Conservation (phyloP, 306 rosid genomes). For the Rosa rugosa region DNA sequence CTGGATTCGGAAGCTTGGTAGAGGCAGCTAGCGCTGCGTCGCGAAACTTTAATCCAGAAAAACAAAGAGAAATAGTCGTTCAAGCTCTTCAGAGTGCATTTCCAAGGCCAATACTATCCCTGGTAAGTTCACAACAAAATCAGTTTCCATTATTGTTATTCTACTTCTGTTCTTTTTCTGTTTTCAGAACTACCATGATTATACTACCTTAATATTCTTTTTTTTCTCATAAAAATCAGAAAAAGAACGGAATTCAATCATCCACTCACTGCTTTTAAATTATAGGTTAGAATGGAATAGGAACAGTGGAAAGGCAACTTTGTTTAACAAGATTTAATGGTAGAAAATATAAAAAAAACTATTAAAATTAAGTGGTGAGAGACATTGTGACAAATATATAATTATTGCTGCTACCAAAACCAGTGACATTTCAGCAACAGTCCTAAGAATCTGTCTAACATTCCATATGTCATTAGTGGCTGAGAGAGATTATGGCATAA, state of each 20-base stretch:
- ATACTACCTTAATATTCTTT: background rate
- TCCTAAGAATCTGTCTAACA: background rate
- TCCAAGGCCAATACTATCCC: conserved; percentile 56
- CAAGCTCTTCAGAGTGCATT: conserved; percentile 65
- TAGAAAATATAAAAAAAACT: background rate
- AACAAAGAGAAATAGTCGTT: conserved; percentile 53
- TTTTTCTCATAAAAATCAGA: background rate
- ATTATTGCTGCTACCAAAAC: conserved; percentile 3
- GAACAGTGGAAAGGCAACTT: conserved; percentile 11
- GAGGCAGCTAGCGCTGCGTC: conserved; percentile 67
- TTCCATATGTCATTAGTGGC: conserved; percentile 5
- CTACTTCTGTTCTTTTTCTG: background rate
- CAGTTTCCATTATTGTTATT: background rate
- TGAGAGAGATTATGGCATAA: background rate
- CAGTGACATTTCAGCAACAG: conserved; percentile 2
- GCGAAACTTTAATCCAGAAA: conserved; percentile 38
- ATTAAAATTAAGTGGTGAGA: background rate
- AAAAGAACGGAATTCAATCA: background rate
- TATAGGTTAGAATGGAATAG: background rate
- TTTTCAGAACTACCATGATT: background rate
- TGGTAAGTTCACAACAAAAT: conserved; percentile 42
- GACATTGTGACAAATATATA: background rate
- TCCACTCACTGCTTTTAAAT: background rate
- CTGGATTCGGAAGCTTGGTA: conserved; percentile 73
- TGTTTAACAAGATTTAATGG: background rate